Base-by-base conservation (phyloP, 805 yeast species). In the Candida insectorum region DNA sequence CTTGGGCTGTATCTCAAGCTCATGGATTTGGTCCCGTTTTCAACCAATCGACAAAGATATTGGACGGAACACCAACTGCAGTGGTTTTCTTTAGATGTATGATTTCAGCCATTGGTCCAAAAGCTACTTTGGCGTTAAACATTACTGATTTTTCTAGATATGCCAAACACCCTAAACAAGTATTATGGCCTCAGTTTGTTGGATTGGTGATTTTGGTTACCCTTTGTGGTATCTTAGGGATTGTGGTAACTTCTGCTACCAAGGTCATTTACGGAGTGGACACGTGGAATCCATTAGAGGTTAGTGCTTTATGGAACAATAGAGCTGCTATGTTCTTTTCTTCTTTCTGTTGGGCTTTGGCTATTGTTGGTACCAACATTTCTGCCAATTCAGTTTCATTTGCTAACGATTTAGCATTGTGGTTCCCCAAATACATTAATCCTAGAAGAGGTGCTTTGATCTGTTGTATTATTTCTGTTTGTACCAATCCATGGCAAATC, bases 381-480 rank as follows among this genome's bases (percentile, higher is more conserved):
- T 73, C 86, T 15, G 83, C 84, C 14, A 81, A 81, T 58, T 77
- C 84, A 10, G 63, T 81, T 33, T 31, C 40, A 16, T 28, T 84
- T 10, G 86, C 85, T 51, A 80, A 85, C 2, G 87, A 81, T 56
- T 75, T 78, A 65, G 71, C 85, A 4, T 81, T 85, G 1, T 51
- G 80, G 37, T 52, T 79, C 19, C 86, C 87, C 33, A 71, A 70
- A 35, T 81, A 62, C 58, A 61, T 81, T 48, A 79, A 74, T 58
- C 85, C 86, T 49, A 69, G 95, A 56, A 73, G 95, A 55, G 95
- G 94, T 52, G 79, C 86, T 3, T 82, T 73, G 56, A 59, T 87
- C 26, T 26, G 34, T 27, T 28, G 24, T 21, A 16, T 26, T 2
- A 14, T 32, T 9, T 27, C 33, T 9, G 29, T 28, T 17, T 14